Base-by-base conservation (phyloP, 192 early-diverging fungal species). In the Umbelopsis sp. region DNA sequence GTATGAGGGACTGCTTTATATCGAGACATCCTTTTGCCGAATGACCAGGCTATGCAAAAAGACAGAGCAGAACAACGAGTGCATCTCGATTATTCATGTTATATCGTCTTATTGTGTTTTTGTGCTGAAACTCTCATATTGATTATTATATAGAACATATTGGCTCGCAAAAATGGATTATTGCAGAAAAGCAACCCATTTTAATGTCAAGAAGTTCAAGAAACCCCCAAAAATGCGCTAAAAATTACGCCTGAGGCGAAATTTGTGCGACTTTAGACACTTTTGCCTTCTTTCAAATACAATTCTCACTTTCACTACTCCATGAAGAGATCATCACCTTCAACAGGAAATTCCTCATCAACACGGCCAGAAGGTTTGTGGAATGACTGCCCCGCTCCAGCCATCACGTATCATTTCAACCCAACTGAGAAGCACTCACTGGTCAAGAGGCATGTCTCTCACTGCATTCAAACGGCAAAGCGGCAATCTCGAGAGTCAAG, bases 401-500 rank as follows among this genome's bases (percentile, higher is more conserved):
- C 55, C 18, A n/a, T 61, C 30, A 61, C 55, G 3, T 61, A 61
- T 18, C 55, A 61, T 16, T 61, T 61, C 33, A 61, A 61, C 55
- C 55, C 55, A 61, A 61, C 55, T 33, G 55, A 25, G 30, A 61
- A 61, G 55, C 55, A 61, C 30, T 61, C 55, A 35, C 55, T 61
- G 55, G 55, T 61, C 27, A 61, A 30, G n/a, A 61, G 33, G 27
- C 55, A 61, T 25, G 55, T 61, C 18, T 25, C 33, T 61, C 25
- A 33, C 10, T 30, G 55, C 25, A 33, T 61, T 35, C 55, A 61
- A 61, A 33, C 27, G 18, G 55, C 55, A 15, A 61, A 61, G 33
- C 55, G 15, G 27, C 55, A 33, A n/a, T 61, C 55, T 15, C 55
- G 16, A 41, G 37, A 41, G 37, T 61, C 27, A 61, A 35, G 10